phyloP scores from a whole-genome alignment of 208 protist species.

The Acanthamoeba divionensis region DNA sequence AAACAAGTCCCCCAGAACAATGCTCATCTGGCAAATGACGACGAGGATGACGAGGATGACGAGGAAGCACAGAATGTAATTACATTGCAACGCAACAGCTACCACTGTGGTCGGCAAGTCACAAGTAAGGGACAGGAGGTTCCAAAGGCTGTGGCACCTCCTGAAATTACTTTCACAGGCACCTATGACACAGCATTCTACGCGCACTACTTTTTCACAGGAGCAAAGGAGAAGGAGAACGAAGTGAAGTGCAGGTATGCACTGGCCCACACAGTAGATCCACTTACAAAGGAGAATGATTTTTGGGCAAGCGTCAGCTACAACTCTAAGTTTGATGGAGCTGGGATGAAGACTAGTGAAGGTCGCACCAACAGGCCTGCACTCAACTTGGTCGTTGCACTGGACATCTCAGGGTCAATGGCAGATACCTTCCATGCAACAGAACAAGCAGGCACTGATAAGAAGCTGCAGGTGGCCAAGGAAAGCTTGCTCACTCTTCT shows the following conservation, averaged over 20 bases:
- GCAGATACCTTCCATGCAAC: neutral
- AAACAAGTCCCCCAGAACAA: neutral
- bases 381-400: slow-evolving; percentile 29
- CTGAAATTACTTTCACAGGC: slow-evolving; percentile 30
- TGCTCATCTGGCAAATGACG: neutral
- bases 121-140: neutral
- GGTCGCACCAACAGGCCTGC: neutral
- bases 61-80: neutral
- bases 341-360: neutral
- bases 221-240: neutral
- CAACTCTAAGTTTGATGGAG: slow-evolving; percentile 34
- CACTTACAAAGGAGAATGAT: neutral
- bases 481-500: slow-evolving; percentile 6
- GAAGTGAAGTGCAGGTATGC: slow-evolving; percentile 22
- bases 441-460: neutral
- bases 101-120: neutral
- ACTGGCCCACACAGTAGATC: neutral
- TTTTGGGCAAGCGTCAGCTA: slow-evolving; percentile 27
- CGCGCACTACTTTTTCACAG: slow-evolving; percentile 19
- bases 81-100: neutral
- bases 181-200: slow-evolving; percentile 34
- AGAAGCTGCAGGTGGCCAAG: slow-evolving; percentile 43
- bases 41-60: neutral
- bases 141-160: neutral
- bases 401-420: slow-evolving; percentile 38